phyloP scores from a whole-genome alignment of 1,284 basidiomycete genomes.

The Tilletia caries region DNA sequence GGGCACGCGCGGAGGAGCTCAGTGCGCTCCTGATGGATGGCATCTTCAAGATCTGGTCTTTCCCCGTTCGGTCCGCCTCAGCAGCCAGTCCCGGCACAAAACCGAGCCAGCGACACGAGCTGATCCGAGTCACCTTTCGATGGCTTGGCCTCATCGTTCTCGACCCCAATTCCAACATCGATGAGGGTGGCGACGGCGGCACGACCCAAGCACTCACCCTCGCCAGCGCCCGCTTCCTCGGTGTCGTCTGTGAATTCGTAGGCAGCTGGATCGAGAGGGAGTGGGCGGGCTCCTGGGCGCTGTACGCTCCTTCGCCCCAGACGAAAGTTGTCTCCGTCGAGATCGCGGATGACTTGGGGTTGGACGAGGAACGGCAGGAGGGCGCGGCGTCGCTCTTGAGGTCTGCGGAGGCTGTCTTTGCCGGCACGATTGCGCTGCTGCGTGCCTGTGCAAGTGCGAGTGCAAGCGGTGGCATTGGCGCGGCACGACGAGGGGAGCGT shows the following conservation, averaged over 20 bases:
- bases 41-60: constrained; percentile 11
- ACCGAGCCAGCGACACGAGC: background rate
- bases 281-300: constrained; percentile 6
- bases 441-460: background rate
- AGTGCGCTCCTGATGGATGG: background rate
- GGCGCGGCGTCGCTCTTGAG: background rate
- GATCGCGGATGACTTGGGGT: background rate
- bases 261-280: constrained; percentile 3
- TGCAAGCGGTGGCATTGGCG: too few relatives aligned
- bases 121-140: background rate
- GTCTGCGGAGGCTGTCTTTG: constrained; percentile 3
- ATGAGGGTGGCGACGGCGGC: too few relatives aligned
- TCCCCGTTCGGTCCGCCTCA: background rate
- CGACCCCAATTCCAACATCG: background rate
- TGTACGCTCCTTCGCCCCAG: background rate
- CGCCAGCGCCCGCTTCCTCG: constrained; percentile 1
- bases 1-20: background rate
- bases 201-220: background rate
- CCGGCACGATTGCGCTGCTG: background rate
- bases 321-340: too few relatives aligned
- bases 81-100: background rate
- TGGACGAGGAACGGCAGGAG: background rate
- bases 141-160: background rate
- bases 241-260: constrained; percentile 8
- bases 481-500: too few relatives aligned